Conservation (phyloP, 257 asterid species). For the Ajuga chamaepitys region DNA sequence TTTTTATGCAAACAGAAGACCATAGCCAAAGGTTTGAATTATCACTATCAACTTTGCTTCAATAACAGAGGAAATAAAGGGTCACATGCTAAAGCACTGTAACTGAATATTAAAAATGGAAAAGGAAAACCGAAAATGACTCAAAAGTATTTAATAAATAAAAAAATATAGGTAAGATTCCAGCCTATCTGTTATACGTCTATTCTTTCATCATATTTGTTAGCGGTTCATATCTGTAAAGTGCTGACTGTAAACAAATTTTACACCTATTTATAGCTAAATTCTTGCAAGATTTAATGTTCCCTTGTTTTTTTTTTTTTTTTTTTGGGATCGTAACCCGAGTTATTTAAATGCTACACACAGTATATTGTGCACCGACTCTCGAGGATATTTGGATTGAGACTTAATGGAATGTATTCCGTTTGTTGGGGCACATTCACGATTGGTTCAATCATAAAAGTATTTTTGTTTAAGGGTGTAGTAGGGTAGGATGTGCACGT, state of each 20-base stretch:
- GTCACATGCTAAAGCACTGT: slow-evolving; percentile 35
- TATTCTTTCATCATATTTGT: background rate
- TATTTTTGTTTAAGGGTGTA: too few relatives aligned
- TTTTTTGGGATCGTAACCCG: too few relatives aligned
- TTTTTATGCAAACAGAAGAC: slow-evolving; percentile 23
- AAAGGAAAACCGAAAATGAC: background rate
- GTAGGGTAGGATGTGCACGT: too few relatives aligned
- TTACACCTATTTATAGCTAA: background rate
- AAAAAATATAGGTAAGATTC: slow-evolving; percentile 20
- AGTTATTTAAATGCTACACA: too few relatives aligned
- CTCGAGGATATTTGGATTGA: too few relatives aligned
- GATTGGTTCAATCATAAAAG: too few relatives aligned
- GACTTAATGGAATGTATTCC: too few relatives aligned
- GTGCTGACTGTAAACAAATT: background rate
- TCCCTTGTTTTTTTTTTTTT: too few relatives aligned
- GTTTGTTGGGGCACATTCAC: too few relatives aligned
- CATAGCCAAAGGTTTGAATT: slow-evolving; percentile 22
- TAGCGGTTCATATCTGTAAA: slow-evolving; percentile 1
- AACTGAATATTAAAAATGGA: slow-evolving; percentile 18
- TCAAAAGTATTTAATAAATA: background rate
- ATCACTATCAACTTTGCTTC: slow-evolving; percentile 28
- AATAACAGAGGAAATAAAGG: slow-evolving; percentile 17
- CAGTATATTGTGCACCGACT: too few relatives aligned
- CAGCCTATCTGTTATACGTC: slow-evolving; percentile 12
- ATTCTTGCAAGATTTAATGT: background rate